Conservation (phyloP, 2,329 filamentous ascomycete species). For the Lojkania enalia region DNA sequence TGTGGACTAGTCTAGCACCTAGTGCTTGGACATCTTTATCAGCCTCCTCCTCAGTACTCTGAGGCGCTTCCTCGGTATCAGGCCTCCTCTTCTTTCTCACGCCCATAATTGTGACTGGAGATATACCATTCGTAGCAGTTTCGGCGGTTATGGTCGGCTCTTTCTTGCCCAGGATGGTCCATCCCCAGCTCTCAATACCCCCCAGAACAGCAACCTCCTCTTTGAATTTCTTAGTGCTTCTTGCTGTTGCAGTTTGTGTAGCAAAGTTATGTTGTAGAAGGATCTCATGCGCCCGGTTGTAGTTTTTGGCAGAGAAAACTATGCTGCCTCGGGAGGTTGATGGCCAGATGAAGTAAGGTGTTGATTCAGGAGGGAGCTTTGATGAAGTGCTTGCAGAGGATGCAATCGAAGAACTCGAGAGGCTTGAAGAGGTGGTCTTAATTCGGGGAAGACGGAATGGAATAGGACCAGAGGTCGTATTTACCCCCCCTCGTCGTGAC, state of each 20-base stretch:
- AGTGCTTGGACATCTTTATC: constrained; percentile 19
- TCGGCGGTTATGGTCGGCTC: constrained; percentile 11
- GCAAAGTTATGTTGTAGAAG: constrained; percentile 75
- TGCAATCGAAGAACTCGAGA: constrained; percentile 49
- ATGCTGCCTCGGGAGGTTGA: constrained; percentile 63
- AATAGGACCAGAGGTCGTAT: constrained; percentile 58
- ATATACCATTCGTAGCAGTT: constrained; percentile 8
- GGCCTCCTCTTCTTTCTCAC: constrained; percentile 44
- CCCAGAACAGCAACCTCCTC: constrained; percentile 61
- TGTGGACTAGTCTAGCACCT: constrained; percentile 31
- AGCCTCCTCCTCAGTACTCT: background rate
- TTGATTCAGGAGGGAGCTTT: constrained; percentile 54
- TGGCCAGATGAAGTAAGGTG: constrained; percentile 69
- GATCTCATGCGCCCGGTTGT: constrained; percentile 69
- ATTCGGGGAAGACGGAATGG: constrained; percentile 65
- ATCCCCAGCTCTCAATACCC: constrained; percentile 33
- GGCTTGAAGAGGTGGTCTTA: constrained; percentile 55
- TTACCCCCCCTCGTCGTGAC: constrained; percentile 26
- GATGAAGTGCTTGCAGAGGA: constrained; percentile 50
- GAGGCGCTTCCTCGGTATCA: constrained; percentile 14
- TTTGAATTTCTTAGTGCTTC: constrained; percentile 71
- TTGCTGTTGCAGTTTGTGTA: constrained; percentile 62
- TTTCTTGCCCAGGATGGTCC: constrained; percentile 32
- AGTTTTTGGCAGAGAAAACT: constrained; percentile 65
- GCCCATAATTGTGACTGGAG: constrained; percentile 31